phyloP scores from a whole-genome alignment of 2,329 filamentous ascomycete species.

The Fusarium pseudonygamai region DNA sequence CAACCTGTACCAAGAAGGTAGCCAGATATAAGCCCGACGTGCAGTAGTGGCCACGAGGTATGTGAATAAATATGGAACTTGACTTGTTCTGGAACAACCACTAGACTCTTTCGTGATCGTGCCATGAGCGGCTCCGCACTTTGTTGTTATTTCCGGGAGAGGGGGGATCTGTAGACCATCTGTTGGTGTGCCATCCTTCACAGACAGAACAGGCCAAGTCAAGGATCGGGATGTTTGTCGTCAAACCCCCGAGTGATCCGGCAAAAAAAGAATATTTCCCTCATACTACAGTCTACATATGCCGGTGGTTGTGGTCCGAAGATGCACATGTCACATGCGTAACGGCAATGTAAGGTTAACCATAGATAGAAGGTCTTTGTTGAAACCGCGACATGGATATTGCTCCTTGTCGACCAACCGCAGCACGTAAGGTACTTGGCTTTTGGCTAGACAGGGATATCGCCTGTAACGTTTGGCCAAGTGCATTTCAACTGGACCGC shows the following conservation, averaged over 20 bases:
- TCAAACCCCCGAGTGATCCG: constrained; percentile 10
- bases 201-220: neutral
- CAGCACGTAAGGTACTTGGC: constrained; percentile 12
- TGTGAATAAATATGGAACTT: neutral
- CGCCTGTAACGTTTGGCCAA: neutral
- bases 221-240: constrained; percentile 7
- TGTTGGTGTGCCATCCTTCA: neutral
- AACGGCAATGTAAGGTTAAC: constrained; percentile 6
- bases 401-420: neutral
- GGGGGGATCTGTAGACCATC: neutral
- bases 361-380: constrained; percentile 26
- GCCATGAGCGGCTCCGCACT: constrained; percentile 22
- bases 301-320: constrained; percentile 3
- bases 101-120: constrained; percentile 1
- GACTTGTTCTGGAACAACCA: constrained; percentile 9
- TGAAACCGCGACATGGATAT: constrained; percentile 4
- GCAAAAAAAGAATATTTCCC: neutral
- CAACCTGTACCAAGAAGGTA: neutral
- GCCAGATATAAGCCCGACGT: constrained; percentile 18
- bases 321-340: constrained; percentile 11
- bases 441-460: constrained; percentile 18
- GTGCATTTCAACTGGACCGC: neutral
- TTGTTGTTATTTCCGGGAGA: constrained; percentile 16
- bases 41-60: neutral
- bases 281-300: neutral